phyloP scores from a whole-genome alignment of 208 protist genomes.

The Entamoeba dispar region DNA sequence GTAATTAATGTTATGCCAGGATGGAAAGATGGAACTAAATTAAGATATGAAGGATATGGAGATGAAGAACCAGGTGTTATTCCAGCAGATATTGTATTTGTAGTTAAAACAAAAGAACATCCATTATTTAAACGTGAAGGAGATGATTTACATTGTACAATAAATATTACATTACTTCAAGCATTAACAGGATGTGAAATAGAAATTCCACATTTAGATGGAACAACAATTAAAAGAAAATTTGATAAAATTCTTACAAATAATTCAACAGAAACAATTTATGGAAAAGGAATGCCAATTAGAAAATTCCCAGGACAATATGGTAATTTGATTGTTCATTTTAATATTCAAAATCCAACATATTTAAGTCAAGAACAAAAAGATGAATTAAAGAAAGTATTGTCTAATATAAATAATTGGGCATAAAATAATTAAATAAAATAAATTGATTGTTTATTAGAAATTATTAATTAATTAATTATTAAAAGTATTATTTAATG shows the following conservation, averaged over 20 bases:
- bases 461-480: neutral
- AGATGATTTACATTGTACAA: neutral
- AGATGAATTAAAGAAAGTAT: neutral
- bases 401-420: neutral
- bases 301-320: neutral
- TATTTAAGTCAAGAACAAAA: neutral
- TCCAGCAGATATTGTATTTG: slow-evolving; percentile 16
- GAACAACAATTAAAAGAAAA: neutral
- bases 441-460: neutral
- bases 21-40: slow-evolving; percentile 13
- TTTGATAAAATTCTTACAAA: neutral
- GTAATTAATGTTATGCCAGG: slow-evolving; percentile 10
- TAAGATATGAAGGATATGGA: slow-evolving; percentile 4
- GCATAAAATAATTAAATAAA: neutral
- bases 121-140: slow-evolving; percentile 5
- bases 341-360: neutral
- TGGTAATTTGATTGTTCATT: neutral
- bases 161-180: neutral
- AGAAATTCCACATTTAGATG: neutral
- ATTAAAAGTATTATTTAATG: neutral
- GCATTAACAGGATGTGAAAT: slow-evolving; percentile 3
- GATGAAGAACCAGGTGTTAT: neutral
- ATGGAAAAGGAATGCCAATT: slow-evolving; percentile 4
- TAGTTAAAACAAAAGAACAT: slow-evolving; percentile 9
- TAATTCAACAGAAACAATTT: neutral